Conservation (phyloP, 164 flowering plant species). For the Taxillus chinensis region DNA sequence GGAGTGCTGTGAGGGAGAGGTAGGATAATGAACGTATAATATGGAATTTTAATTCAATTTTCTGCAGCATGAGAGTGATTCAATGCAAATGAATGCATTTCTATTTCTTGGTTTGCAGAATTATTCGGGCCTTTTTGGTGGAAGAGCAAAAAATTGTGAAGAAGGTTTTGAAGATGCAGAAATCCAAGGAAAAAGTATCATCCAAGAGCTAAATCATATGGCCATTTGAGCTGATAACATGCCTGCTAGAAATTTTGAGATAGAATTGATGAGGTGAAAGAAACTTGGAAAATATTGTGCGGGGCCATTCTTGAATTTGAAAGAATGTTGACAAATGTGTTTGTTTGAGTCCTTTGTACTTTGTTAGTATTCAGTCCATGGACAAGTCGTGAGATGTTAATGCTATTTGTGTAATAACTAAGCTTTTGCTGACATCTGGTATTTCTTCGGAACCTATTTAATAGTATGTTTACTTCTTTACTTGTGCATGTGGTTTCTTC, state of each 20-base stretch:
- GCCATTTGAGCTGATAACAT: neutral
- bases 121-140: constrained; percentile 64
- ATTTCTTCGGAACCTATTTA: too few relatives aligned
- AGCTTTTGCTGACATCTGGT: neutral
- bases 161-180: constrained; percentile 80
- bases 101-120: constrained; percentile 22
- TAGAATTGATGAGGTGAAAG: constrained; percentile 5
- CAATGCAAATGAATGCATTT: neutral
- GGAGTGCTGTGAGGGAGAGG: constrained; percentile 77
- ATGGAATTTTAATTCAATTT: too few relatives aligned
- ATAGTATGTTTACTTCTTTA: too few relatives aligned
- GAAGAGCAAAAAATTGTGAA: constrained; percentile 78
- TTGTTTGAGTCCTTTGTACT: neutral
- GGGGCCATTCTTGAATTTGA: neutral
- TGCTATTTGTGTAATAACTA: neutral
- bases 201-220: constrained; percentile 26
- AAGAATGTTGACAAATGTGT: neutral
- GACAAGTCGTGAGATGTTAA: neutral
- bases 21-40: constrained; percentile 5
- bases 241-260: constrained; percentile 20
- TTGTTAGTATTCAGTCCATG: neutral
- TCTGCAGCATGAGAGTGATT: too few relatives aligned
- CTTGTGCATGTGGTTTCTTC: too few relatives aligned
- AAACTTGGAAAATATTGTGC: constrained; percentile 8
- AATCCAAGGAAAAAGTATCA: constrained; percentile 61